These are phyloP conservation scores for Apiotrichum laibachii DNA, from an alignment of 1,284 basidiomycete genomes.

Conservation along the genomic window DNA sequence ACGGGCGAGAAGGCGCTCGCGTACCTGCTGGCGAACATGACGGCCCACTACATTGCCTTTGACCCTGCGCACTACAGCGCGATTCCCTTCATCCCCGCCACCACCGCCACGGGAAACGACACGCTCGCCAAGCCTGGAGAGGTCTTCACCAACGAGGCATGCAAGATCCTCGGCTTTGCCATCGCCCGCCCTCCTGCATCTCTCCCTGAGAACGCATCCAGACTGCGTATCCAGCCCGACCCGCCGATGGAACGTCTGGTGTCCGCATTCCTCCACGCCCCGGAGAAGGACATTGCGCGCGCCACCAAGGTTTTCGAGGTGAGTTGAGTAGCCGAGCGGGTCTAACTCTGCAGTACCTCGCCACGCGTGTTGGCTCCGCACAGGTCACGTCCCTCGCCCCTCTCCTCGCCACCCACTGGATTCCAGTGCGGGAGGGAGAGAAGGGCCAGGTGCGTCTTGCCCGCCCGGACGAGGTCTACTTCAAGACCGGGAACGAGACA, in stretches of 20 bases:
- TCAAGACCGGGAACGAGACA: slow-evolving; percentile 23
- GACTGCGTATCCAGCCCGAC: slow-evolving; percentile 71
- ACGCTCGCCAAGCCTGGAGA: slow-evolving; percentile 67
- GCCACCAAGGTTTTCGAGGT: slow-evolving; percentile 70
- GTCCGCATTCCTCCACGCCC: slow-evolving; percentile 60
- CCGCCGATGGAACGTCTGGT: slow-evolving; percentile 69
- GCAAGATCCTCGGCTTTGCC: slow-evolving; percentile 72
- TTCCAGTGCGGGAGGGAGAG: slow-evolving; percentile 47
- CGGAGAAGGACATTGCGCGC: slow-evolving; percentile 60
- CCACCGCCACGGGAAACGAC: slow-evolving; percentile 55
- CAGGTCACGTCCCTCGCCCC: slow-evolving; percentile 37
- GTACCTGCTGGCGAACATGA: slow-evolving; percentile 73
- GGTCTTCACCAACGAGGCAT: slow-evolving; percentile 70
- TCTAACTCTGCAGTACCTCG: slow-evolving; percentile 56
- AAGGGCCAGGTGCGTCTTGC: slow-evolving; percentile 24
- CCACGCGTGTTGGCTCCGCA: slow-evolving; percentile 62
- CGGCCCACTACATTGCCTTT: slow-evolving; percentile 60
- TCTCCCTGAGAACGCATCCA: slow-evolving; percentile 62
- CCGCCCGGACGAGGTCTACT: slow-evolving; percentile 46
- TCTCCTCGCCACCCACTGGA: slow-evolving; percentile 46
- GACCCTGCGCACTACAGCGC: slow-evolving; percentile 62
- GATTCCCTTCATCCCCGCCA: slow-evolving; percentile 76
- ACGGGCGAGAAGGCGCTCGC: slow-evolving; percentile 59
- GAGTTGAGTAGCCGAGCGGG: slow-evolving; percentile 1
- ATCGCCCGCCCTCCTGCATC: slow-evolving; percentile 58